Conservation (phyloP, 139 green algal genomes). For the Medakamo hakoo region DNA sequence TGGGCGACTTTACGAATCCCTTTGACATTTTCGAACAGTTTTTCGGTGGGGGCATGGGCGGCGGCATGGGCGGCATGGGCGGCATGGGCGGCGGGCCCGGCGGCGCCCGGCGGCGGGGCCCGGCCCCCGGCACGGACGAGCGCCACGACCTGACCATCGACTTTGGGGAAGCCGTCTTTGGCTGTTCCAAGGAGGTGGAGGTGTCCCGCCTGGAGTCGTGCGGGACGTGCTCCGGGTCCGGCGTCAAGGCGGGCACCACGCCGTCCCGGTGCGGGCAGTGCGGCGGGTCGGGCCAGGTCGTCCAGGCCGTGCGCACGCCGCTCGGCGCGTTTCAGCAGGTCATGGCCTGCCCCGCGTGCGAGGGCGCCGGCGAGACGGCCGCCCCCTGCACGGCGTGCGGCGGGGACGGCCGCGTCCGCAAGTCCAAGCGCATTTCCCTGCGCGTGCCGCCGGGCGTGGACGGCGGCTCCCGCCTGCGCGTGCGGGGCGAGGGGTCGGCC, state of each 20-base stretch:
- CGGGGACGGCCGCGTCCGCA: conserved; percentile 73
- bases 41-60: conserved; percentile 64
- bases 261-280: conserved; percentile 70
- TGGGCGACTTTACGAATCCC: conserved; percentile 71
- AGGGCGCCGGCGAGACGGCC: conserved; percentile 52
- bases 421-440: conserved; percentile 75
- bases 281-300: conserved; percentile 74
- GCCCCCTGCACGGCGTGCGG: conserved; percentile 72
- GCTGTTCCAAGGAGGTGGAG: conserved; percentile 76
- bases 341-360: conserved; percentile 53
- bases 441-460: conserved; percentile 83
- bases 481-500: conserved; percentile 65
- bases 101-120: conserved; percentile 18
- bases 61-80: conserved; percentile 33
- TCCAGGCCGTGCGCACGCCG: conserved; percentile 74
- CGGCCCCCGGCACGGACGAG: conserved; percentile 63
- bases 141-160: conserved; percentile 63
- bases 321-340: conserved; percentile 88
- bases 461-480: conserved; percentile 67
- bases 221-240: conserved; percentile 50
- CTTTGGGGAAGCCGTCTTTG: conserved; percentile 90
- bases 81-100: conserved; percentile 29
- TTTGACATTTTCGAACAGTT: conserved; percentile 98
- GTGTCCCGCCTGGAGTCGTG: conserved; percentile 63
- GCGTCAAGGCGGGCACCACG: conserved; percentile 72